Evolutionary conservation across 805 yeast species (phyloP), one percentile per base, ranked within the genome.

Genomic region (Candida tibetensis): DNA sequence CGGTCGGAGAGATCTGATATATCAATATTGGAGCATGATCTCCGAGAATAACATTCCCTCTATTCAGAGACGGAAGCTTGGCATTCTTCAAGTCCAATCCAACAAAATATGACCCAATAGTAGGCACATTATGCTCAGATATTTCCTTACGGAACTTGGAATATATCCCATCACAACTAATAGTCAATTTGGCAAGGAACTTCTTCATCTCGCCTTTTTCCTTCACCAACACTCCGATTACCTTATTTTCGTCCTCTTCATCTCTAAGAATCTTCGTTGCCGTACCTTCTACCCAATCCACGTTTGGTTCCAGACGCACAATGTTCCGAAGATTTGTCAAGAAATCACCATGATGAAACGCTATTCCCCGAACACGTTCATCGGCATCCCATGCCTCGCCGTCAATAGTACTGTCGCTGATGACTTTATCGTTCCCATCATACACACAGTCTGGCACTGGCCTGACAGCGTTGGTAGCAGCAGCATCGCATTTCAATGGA

Each of bases 301-400:
- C 85, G 51, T 89, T 88, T 28, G 77, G 72, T 50, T 89, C 93
- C 6, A 56, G 57, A 34, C 72, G 69, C 15, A 85, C 90, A n/a
- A 85, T 77, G 10, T 58, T 54, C 48, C 99, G 76, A 47, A 93
- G 71, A 54, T 88, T 88, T 59, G 70, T 68, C 36, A 93, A 72
- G 53, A 93, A 93, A 40, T 79, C 81, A 15, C 99, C 99, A 58
- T 93, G 97, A 52, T 88, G 95, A 66, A 93, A 89, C 1, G 95
- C 83, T 4, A 85, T 85, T 40, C 99, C 99, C 49, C 73, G 62
- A 3, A 74, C 76, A 3, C 73, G 63, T 39, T 76, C 79, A 46
- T 67, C 74, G 10, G 65, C 66, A 42, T 84, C 89, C 76, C 81
- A 85, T 5, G 69, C 79, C 23, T 60, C 52, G 15, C 64, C 43